phyloP scores from a whole-genome alignment of 2,329 filamentous ascomycete species.

The Geosmithia flava region DNA sequence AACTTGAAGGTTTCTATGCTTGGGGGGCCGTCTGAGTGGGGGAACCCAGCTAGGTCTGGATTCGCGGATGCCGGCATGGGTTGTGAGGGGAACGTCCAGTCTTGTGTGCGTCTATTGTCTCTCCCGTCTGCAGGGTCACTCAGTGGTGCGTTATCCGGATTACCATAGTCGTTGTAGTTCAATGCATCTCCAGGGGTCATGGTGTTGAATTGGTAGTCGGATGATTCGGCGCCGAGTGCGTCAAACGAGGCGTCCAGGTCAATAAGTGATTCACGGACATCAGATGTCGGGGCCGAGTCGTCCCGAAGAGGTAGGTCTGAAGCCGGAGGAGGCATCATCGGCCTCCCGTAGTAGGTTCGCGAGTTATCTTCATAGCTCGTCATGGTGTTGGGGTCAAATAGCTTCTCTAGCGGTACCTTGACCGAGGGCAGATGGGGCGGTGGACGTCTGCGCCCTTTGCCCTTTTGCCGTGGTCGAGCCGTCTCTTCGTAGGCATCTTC shows the following conservation, averaged over 20 bases:
- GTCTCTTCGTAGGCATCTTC: slow-evolving; percentile 31
- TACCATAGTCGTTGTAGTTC: slow-evolving; percentile 36
- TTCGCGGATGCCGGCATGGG: slow-evolving; percentile 37
- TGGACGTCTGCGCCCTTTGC: slow-evolving; percentile 41
- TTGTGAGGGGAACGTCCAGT: slow-evolving; percentile 47
- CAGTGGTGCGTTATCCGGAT: slow-evolving; percentile 23
- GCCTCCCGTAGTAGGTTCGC: slow-evolving; percentile 39
- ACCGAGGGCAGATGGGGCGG: slow-evolving; percentile 45
- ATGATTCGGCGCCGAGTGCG: slow-evolving; percentile 34
- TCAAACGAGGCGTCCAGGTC: slow-evolving; percentile 50
- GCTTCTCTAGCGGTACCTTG: slow-evolving; percentile 48
- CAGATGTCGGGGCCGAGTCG: slow-evolving; percentile 32
- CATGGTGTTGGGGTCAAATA: slow-evolving; percentile 55
- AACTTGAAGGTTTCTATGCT: slow-evolving; percentile 41
- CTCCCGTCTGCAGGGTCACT: slow-evolving; percentile 46
- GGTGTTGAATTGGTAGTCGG: slow-evolving; percentile 50
- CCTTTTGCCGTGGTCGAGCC: slow-evolving; percentile 34
- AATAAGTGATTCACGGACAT: slow-evolving; percentile 51
- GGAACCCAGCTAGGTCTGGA: slow-evolving; percentile 38
- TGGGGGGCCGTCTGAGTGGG: slow-evolving; percentile 28
- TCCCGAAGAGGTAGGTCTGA: slow-evolving; percentile 50
- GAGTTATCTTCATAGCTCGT: slow-evolving; percentile 54
- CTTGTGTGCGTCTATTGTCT: slow-evolving; percentile 35
- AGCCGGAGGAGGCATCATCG: slow-evolving; percentile 22
- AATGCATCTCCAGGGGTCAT: slow-evolving; percentile 39